Percentiles rank a stretch among this genome's conserved stretches.
phyloP scores from a whole-genome alignment of 495 filamentous ascomycete genomes.

The Darksidea phi region DNA sequence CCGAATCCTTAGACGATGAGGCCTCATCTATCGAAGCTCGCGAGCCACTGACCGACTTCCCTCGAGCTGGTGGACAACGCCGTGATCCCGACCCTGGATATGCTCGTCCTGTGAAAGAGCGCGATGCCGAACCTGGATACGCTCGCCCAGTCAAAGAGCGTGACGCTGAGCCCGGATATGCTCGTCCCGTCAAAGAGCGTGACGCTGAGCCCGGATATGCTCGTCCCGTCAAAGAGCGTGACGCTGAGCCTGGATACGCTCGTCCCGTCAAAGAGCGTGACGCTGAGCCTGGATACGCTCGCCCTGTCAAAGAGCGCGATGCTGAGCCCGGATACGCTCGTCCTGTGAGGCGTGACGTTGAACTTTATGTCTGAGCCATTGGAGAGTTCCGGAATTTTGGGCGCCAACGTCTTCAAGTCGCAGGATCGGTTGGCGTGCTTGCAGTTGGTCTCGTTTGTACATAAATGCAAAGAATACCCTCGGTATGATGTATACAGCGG shows the following conservation, averaged over 20 bases:
- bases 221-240: background rate
- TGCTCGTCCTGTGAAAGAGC: background rate
- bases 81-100: slow-evolving; percentile 1
- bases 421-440: slow-evolving; percentile 3
- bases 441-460: background rate
- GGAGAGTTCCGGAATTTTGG: slow-evolving; percentile 1
- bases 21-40: slow-evolving; percentile 4
- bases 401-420: slow-evolving; percentile 1
- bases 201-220: background rate
- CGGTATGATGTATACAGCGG: slow-evolving; percentile 3
- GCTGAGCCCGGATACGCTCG: slow-evolving; percentile 2
- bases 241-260: background rate
- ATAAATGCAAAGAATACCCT: slow-evolving; percentile 4
- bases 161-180: background rate
- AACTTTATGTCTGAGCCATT: slow-evolving; percentile 2
- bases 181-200: slow-evolving; percentile 1
- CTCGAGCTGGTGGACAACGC: slow-evolving; percentile 4
- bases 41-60: slow-evolving; percentile 3
- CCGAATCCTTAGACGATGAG: slow-evolving; percentile 5
- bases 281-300: slow-evolving; percentile 1
- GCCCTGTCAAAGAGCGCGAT: background rate
- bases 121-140: background rate
- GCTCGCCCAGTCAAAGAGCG: background rate
- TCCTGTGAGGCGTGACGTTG: slow-evolving; percentile 3
- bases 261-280: background rate